Percentiles rank a stretch among this genome's conserved stretches.
Evolutionary conservation across 176 grass and related monocot species (phyloP).

Genomic region (Oryza meyeriana): DNA sequence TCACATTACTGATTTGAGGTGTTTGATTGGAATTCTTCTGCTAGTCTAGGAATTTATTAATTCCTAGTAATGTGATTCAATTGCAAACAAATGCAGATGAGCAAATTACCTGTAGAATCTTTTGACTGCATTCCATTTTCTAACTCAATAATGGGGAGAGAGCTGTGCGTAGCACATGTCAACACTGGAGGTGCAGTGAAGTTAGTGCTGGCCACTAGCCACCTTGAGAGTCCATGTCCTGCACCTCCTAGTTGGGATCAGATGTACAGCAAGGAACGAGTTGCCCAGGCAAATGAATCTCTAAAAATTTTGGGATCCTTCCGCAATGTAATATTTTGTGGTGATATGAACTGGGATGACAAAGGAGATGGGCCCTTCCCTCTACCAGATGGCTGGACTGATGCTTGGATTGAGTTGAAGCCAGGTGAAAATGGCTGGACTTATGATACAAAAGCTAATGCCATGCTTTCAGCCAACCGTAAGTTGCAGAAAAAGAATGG

Average conservation of each 20-base stretch:
- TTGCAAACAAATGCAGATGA: constrained; percentile 64
- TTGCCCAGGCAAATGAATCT: constrained; percentile 62
- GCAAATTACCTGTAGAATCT: constrained; percentile 57
- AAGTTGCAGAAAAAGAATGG: constrained; percentile 75
- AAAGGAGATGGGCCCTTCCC: constrained; percentile 73
- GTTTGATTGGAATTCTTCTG: constrained; percentile 6
- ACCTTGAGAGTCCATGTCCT: constrained; percentile 85
- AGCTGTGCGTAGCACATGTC: constrained; percentile 59
- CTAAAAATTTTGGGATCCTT: constrained; percentile 42
- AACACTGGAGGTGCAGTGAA: constrained; percentile 32
- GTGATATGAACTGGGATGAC: constrained; percentile 97
- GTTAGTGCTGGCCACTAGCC: constrained; percentile 61
- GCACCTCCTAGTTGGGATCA: constrained; percentile 86
- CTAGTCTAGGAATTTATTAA: constrained; percentile 6
- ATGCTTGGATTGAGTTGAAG: constrained; percentile 68
- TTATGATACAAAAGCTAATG: constrained; percentile 71
- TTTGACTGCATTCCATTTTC: constrained; percentile 50
- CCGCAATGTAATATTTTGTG: constrained; percentile 66
- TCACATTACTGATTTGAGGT: not conserved
- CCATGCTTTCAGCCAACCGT: constrained; percentile 65
- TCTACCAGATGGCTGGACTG: constrained; percentile 53
- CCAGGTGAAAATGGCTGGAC: constrained; percentile 70
- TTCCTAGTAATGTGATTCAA: not conserved
- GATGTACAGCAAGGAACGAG: constrained; percentile 81
- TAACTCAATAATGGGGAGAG: constrained; percentile 72